A percentile compares a stretch with the other conserved stretches of the same genome.
Evolutionary conservation across 2,329 filamentous ascomycete species (phyloP).

Genomic region (Helotiales sp.): DNA sequence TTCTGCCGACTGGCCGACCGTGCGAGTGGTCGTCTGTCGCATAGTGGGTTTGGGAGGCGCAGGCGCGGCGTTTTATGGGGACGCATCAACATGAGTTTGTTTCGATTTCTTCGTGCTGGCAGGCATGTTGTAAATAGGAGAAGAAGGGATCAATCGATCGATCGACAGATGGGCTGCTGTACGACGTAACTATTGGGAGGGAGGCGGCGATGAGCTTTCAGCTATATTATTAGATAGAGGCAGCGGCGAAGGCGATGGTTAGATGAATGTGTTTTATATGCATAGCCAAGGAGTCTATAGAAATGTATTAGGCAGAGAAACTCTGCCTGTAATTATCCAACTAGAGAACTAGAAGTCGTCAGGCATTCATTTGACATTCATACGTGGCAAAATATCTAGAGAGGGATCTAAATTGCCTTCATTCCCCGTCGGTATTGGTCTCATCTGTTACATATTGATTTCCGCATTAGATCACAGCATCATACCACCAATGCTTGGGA

Average conservation of each 20-base stretch:
- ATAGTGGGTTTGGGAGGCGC: conserved; percentile 30
- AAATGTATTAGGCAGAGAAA: conserved; percentile 6
- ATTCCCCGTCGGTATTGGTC: background rate
- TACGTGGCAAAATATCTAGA: background rate
- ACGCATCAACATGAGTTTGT: conserved; percentile 25
- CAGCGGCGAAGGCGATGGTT: background rate
- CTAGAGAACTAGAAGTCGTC: too few relatives aligned
- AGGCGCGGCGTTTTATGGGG: conserved; percentile 31
- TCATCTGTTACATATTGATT: background rate
- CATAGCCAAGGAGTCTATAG: conserved; percentile 22
- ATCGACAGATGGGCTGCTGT: background rate
- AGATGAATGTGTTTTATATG: conserved; percentile 11
- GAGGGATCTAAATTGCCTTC: background rate
- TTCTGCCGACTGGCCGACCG: conserved; percentile 22
- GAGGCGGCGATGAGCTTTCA: background rate
- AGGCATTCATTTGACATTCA: background rate
- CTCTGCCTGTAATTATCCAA: background rate
- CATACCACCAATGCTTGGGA: background rate
- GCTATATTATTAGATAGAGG: conserved; percentile 17
- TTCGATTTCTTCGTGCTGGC: conserved; percentile 19
- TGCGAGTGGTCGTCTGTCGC: conserved; percentile 28
- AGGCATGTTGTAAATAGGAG: conserved; percentile 24
- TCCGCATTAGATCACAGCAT: background rate
- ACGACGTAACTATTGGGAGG: background rate
- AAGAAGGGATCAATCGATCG: background rate